phyloP scores from a whole-genome alignment of 2,329 filamentous ascomycete genomes.

The Colletotrichum euphorbiae region DNA sequence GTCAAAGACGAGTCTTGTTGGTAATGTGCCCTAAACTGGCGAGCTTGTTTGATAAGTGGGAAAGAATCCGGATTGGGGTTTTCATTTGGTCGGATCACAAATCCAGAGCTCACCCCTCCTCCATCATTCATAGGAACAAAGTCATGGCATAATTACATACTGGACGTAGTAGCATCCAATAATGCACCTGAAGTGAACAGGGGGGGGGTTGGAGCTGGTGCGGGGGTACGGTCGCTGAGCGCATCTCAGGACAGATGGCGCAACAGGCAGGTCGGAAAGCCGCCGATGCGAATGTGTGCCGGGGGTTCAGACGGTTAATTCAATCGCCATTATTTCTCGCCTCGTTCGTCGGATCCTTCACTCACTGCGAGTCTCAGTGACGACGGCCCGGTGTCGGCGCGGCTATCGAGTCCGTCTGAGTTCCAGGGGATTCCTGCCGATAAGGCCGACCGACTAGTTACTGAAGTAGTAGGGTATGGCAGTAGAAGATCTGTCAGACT shows the following conservation, averaged over 20 bases:
- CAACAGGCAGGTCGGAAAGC: constrained; percentile 35
- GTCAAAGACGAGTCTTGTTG: not conserved
- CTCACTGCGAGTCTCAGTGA: not conserved
- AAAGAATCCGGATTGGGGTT: not conserved
- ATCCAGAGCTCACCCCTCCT: not conserved
- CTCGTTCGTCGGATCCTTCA: not conserved
- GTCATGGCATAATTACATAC: not conserved
- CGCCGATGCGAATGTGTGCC: constrained; percentile 21
- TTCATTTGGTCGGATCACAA: constrained; percentile 18
- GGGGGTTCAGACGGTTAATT: constrained; percentile 17
- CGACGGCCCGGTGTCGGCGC: constrained; percentile 35
- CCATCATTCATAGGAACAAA: not conserved
- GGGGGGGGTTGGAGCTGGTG: not conserved
- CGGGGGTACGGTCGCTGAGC: constrained; percentile 24
- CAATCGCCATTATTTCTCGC: not conserved
- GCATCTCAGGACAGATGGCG: constrained; percentile 35
- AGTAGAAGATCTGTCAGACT: not conserved
- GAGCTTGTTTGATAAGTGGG: not conserved
- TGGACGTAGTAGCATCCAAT: too few relatives aligned
- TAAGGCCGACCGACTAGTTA: not conserved
- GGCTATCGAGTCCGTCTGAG: not conserved
- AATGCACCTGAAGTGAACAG: not conserved
- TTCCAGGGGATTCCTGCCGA: not conserved
- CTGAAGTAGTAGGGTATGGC: not conserved
- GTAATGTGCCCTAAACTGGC: not conserved